These are phyloP conservation scores for Fusarium sp. DNA, from an alignment of 2,329 filamentous ascomycete genomes.

Conservation along the genomic window DNA sequence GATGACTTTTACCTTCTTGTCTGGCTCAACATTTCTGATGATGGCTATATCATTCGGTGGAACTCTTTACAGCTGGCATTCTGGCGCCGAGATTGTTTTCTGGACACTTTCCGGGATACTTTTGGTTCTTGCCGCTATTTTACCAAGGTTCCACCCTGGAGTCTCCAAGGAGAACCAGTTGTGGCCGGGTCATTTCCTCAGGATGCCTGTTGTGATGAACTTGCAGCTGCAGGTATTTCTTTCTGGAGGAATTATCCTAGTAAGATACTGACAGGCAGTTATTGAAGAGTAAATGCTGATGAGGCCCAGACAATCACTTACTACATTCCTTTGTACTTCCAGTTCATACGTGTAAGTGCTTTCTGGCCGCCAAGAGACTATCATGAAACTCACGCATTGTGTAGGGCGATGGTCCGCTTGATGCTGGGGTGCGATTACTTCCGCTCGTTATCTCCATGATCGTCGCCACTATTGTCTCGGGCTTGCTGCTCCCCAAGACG, in stretches of 20 bases:
- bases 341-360: background rate
- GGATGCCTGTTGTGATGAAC: background rate
- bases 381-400: background rate
- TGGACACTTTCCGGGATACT: background rate
- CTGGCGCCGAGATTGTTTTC: background rate
- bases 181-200: background rate
- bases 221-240: slow-evolving; percentile 2
- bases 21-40: slow-evolving; percentile 1
- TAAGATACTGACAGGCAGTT: too few species aligned
- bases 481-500: background rate
- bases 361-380: fast-evolving
- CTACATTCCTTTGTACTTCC: background rate
- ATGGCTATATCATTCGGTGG: background rate
- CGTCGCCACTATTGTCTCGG: background rate
- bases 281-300: too few species aligned
- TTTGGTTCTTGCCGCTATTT: fast-evolving
- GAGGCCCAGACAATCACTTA: slow-evolving; percentile 2
- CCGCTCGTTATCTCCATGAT: background rate
- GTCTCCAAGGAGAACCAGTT: background rate
- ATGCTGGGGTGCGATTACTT: background rate
- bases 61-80: background rate
- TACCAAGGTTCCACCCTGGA: background rate
- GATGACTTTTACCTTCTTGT: background rate
- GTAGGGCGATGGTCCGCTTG: slow-evolving; percentile 5
- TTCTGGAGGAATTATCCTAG: background rate